Base-by-base conservation (phyloP, 2,329 filamentous ascomycete species). In the Colletotrichum australisinense region DNA sequence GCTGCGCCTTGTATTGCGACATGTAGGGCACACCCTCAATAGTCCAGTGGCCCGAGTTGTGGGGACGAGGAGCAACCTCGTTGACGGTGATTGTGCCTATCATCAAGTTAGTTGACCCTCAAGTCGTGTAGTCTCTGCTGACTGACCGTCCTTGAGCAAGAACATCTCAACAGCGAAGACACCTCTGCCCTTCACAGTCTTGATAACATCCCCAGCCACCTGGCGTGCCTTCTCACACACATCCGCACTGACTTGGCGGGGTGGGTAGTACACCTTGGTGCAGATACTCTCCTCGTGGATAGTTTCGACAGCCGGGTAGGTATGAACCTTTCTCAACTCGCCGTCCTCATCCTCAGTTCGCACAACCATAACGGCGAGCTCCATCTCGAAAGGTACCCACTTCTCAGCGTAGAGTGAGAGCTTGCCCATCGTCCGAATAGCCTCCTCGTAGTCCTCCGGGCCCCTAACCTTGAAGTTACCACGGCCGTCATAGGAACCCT, bases 81-180 rank as follows among this genome's bases (percentile, higher is more conserved):
- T 97, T 98, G 77, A 98, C 89, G 71, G 97, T 84, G 1, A 98
- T 87, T 1, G 86, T 86, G 72, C 88, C 86, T 87, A 63, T n/a
- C 16, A 2, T 28, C 28, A 8, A 14, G 71, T 74, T 35, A 75
- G 67, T 32, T 57, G 19, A 30, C 26, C 35, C 67, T 7, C 11
- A 24, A 35, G 49, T 35, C 16, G 24, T 49, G 67, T 55, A 12
- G 73, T 35, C 46, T 26, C 22, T 22, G 26, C 57, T 24, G 63
- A 76, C 80, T 78, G 85, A 85, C 91, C 91, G 78, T 97, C 91
- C 62, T 91, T 85, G 12, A 95, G 89, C 4, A 98, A 84, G 84
- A 99, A 99, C 91, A 98, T 94, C 84, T 99, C 97, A 0, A 98
- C 96, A 0, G 96, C 97, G 82, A 98, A 99, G 38, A 98, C 94